Base-by-base conservation (phyloP, 371 early-diverging fungal genomes). In the Mycotypha africana region DNA sequence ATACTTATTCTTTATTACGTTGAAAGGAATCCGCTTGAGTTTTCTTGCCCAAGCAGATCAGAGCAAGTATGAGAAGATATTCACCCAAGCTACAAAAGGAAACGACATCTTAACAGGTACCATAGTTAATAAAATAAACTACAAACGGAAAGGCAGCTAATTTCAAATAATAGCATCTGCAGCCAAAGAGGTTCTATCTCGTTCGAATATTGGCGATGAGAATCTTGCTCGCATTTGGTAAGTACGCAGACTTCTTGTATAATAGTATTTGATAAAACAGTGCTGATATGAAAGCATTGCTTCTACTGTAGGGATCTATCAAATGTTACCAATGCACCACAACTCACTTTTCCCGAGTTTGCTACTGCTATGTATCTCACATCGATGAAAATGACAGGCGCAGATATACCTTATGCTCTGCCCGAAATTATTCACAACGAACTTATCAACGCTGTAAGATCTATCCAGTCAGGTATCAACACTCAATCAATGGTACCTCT, bases 281-380 rank as follows among this genome's bases (percentile, higher is more conserved):
- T n/a, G n/a, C n/a, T n/a, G 24, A 4, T 23, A 19, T 33, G 10
- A 3, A 9, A 30, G 43, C n/a, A n/a, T n/a, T n/a, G n/a, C n/a
- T n/a, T n/a, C n/a, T n/a, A n/a, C n/a, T n/a, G n/a, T n/a, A 74
- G 74, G 75, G 69, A 70, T 42, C 49, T 74, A 19, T 68, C 75
- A 23, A 70, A 68, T 37, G 67, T 70, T 9, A 74, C 75, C 4
- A 54, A 59, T 28, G 56, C 62, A 42, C 67, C 75, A 11, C 71
- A 62, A 43, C 61, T 78, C 15, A 71, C 70, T 23, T 75, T 78
- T 44, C 76, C 79, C 0, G 79, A 78, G 56, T 78, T 78, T 58
- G 76, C 79, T n/a, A 43, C 74, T 15, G 74, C 79, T 17, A 78
- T 78, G 79, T 78, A 75, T 49, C 47, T 78, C 16, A 78, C 76